Evolutionary conservation across 345 rosid genomes (phyloP).

Genomic region (Isatis tinctoria): DNA sequence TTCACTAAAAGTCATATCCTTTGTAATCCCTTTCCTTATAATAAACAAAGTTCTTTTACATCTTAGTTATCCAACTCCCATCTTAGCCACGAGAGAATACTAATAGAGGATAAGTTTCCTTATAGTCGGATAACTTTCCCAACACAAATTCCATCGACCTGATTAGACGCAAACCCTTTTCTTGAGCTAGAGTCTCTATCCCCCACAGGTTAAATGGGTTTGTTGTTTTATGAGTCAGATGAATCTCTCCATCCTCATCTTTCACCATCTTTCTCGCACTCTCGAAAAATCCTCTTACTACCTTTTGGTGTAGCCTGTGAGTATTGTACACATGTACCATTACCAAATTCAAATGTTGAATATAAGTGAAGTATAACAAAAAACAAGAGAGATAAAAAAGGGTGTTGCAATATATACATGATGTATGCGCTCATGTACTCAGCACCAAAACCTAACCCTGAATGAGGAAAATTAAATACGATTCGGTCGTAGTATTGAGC

Average conservation of each 20-base stretch:
- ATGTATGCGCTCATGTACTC: background rate
- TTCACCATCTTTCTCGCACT: background rate
- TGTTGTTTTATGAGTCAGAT: background rate
- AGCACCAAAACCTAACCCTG: background rate
- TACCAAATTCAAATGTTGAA: background rate
- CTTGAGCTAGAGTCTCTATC: background rate
- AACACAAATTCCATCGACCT: too few relatives aligned
- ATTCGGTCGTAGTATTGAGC: too few relatives aligned
- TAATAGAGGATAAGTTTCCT: too few relatives aligned
- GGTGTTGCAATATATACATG: background rate
- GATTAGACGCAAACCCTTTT: background rate
- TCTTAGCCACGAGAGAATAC: too few relatives aligned
- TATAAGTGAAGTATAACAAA: background rate
- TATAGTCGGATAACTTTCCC: too few relatives aligned
- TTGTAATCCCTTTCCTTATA: too few relatives aligned
- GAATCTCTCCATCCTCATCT: background rate
- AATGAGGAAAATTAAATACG: background rate
- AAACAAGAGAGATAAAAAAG: background rate
- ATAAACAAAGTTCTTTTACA: too few relatives aligned
- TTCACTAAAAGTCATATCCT: too few relatives aligned
- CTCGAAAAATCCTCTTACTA: background rate
- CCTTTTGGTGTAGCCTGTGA: background rate
- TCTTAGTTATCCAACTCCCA: too few relatives aligned
- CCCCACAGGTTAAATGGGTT: background rate
- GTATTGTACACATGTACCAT: background rate